Percentiles rank a stretch among this genome's conserved stretches.
phyloP scores from a whole-genome alignment of 1,284 basidiomycete genomes.

The Fomitopsis palustris region DNA sequence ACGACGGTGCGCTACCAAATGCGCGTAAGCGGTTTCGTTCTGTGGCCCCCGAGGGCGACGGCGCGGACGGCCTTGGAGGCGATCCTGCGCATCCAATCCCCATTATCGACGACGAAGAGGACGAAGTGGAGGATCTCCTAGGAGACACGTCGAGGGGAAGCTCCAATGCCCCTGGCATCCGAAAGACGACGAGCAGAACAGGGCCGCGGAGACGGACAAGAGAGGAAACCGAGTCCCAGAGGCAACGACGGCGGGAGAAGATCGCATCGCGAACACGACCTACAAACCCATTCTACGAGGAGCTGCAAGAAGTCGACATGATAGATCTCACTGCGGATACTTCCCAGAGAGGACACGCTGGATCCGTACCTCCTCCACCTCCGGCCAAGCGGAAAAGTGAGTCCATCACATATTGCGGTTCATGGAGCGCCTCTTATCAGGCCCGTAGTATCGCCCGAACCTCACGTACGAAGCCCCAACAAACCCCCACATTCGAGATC shows the following conservation, averaged over 20 bases:
- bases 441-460: neutral
- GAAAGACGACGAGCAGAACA: neutral
- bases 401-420: neutral
- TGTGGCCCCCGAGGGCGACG: conserved; percentile 9
- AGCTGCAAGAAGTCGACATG: conserved; percentile 10
- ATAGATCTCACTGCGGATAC: conserved; percentile 12
- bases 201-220: neutral
- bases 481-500: neutral
- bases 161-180: neutral
- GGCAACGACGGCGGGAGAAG: neutral
- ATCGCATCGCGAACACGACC: neutral
- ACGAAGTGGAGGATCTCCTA: conserved; percentile 54
- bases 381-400: conserved; percentile 18
- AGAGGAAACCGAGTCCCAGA: neutral
- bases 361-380: neutral
- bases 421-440: neutral
- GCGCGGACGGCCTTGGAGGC: conserved; percentile 6
- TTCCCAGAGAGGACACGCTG: neutral
- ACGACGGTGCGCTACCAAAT: conserved; percentile 6
- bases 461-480: neutral
- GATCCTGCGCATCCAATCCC: conserved; percentile 9
- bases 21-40: conserved; percentile 19
- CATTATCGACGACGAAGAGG: conserved; percentile 39
- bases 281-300: neutral
- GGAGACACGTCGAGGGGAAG: conserved; percentile 32